phyloP scores from a whole-genome alignment of 139 green algal genomes.

The Monoraphidium neglectum region DNA sequence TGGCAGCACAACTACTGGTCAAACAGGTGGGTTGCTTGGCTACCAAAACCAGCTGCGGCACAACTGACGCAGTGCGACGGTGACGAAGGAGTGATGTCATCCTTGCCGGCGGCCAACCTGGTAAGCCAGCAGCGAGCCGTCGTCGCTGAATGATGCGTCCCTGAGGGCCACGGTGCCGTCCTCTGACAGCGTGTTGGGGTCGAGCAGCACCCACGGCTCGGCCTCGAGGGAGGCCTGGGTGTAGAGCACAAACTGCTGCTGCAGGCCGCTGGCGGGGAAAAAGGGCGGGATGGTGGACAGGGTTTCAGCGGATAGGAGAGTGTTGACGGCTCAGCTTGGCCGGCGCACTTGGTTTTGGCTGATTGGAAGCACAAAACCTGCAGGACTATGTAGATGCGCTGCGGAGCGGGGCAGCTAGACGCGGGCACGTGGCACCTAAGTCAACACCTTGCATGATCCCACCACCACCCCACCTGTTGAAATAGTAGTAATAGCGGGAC shows the following conservation, averaged over 20 bases:
- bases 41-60: no score
- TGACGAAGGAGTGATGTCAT: no score
- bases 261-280: slow-evolving; percentile 76
- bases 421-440: not conserved
- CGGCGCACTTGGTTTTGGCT: slow-evolving; percentile 36
- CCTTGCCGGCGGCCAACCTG: not conserved
- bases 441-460: not conserved
- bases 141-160: slow-evolving; percentile 67
- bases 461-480: no score
- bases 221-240: slow-evolving; percentile 55
- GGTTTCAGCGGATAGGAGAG: not conserved
- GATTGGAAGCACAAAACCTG: no score
- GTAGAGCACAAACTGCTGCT: slow-evolving; percentile 86
- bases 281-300: slow-evolving; percentile 18
- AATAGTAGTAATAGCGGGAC: no score
- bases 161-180: slow-evolving; percentile 73
- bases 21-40: no score
- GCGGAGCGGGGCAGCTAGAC: slow-evolving; percentile 27
- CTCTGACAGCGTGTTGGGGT: slow-evolving; percentile 86
- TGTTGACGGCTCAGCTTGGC: not conserved
- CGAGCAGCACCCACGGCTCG: slow-evolving; percentile 70
- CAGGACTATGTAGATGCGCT: slow-evolving; percentile 89
- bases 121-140: slow-evolving; percentile 79
- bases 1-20: no score
- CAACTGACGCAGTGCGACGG: no score